These are phyloP conservation scores for Pythium plurisporium DNA, from an alignment of 352 stramenopile species.

Conservation along the genomic window DNA sequence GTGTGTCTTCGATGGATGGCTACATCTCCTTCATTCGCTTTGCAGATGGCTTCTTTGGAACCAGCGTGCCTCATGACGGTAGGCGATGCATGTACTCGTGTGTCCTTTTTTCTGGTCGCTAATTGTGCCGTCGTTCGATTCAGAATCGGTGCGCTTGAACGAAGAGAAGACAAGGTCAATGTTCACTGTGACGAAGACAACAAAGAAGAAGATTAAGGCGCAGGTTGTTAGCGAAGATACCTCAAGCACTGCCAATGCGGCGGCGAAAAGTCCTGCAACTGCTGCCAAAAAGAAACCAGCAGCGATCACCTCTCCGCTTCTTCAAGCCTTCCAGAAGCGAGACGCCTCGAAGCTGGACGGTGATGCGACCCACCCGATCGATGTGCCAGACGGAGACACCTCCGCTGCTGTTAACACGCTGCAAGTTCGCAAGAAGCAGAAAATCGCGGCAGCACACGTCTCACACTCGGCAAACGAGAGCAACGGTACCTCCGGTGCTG, in stretches of 20 bases:
- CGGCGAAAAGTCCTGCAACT: slow-evolving; percentile 19
- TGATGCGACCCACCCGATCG: slow-evolving; percentile 13
- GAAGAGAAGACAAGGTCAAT: slow-evolving; percentile 45
- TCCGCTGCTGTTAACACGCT: slow-evolving; percentile 49
- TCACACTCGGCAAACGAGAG: neutral
- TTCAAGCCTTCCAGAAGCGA: slow-evolving; percentile 23
- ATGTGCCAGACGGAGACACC: slow-evolving; percentile 7
- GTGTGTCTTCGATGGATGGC: slow-evolving; percentile 94
- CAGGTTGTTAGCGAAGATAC: neutral
- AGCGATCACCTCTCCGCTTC: slow-evolving; percentile 13
- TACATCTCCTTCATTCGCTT: slow-evolving; percentile 95
- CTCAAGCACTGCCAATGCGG: neutral
- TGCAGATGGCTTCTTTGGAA: slow-evolving; percentile 80
- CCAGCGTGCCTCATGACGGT: slow-evolving; percentile 15
- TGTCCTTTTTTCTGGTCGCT: too few relatives aligned
- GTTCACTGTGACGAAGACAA: slow-evolving; percentile 58
- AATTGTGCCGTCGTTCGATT: neutral
- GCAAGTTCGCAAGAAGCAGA: slow-evolving; percentile 82
- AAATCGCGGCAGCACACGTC: slow-evolving; percentile 53
- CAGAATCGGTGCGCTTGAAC: slow-evolving; percentile 44
- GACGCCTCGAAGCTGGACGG: slow-evolving; percentile 7
- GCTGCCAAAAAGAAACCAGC: slow-evolving; percentile 21
- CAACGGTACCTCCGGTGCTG: slow-evolving; percentile 6
- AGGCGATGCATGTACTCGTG: too few relatives aligned
- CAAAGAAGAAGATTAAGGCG: slow-evolving; percentile 49